These are phyloP conservation scores for Penicillium corylophilum DNA, from an alignment of 2,329 filamentous ascomycete species.

Conservation along the genomic window DNA sequence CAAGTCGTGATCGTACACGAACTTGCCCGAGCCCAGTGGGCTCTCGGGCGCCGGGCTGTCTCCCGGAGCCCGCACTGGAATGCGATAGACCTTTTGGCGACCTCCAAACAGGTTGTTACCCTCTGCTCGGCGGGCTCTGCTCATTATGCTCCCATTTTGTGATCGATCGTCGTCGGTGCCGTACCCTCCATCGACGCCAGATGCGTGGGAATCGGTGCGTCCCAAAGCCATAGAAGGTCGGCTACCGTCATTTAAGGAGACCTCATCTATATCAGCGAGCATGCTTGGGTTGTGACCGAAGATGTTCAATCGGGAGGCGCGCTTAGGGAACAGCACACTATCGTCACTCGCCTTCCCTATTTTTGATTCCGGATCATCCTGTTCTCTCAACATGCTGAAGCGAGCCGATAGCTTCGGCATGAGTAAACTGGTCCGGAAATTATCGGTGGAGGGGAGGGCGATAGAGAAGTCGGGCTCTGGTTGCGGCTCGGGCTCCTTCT, in stretches of 20 bases:
- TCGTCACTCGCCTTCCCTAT: conserved; percentile 94
- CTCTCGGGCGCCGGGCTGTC: conserved; percentile 32
- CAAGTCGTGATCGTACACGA: conserved; percentile 85
- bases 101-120: conserved; percentile 94
- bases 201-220: conserved; percentile 64
- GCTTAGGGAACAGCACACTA: conserved; percentile 80
- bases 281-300: conserved; percentile 62
- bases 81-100: conserved; percentile 91
- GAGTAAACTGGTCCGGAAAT: conserved; percentile 91
- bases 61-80: conserved; percentile 55
- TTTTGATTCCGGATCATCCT: conserved; percentile 85
- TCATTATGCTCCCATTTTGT: conserved; percentile 72
- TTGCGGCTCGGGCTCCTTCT: conserved; percentile 49
- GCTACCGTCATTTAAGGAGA: conserved; percentile 69
- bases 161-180: conserved; percentile 65
- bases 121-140: conserved; percentile 74
- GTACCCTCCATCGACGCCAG: conserved; percentile 57
- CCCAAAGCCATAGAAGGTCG: conserved; percentile 60
- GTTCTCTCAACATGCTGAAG: conserved; percentile 95
- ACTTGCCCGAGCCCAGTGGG: conserved; percentile 56
- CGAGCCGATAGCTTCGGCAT: conserved; percentile 94
- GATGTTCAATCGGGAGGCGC: conserved; percentile 74
- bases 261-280: conserved; percentile 85
- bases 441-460: conserved; percentile 76
- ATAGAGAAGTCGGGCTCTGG: conserved; percentile 67